Base-by-base conservation (phyloP, 495 filamentous ascomycete genomes). In the Chlorociboria aeruginascens region DNA sequence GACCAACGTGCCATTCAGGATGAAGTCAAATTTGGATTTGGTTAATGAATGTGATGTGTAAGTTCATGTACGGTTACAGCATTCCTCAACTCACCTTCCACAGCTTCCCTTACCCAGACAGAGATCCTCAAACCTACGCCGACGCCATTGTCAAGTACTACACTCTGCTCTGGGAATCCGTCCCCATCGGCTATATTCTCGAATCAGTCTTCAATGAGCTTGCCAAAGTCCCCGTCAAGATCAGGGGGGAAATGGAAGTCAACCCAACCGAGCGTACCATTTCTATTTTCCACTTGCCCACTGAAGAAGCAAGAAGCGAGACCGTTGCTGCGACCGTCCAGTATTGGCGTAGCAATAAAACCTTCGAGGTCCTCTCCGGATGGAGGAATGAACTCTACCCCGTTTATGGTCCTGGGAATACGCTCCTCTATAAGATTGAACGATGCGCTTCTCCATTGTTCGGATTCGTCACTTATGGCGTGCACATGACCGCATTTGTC, bases 341-440 rank as follows among this genome's bases (percentile, higher is more conserved):
- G 1, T 73, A 79, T 54, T 86, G 86, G 68, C 78, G 79, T 29
- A 63, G 73, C 28, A 71, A 73, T 20, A 61, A 70, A 11, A 73
- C 67, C 0, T 97, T 97, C 61, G 65, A 76, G 40, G 65, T 94
- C 1, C 71, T 96, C 29, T 69, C 68, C 12, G 86, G 87, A 50
- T 99, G 92, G 92, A 73, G 93, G 34, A 66, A 89, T 54, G 92
- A 99, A 66, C 66, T 82, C 31, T 99, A 95, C 67, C 77, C 87
- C 0, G 76, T 96, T 11, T 92, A 85, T 55, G 85, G 77, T 0
- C 76, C 71, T 6, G 63, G 66, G 6, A 66, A 69, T 4, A 72
- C 83, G 55, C 66, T 85, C 32, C 63, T 89, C 3, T 82, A 85
- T 56, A 81, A 74, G 62, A 78, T 90, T 57, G 92, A 99, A 65